phyloP scores from a whole-genome alignment of 768 basidiomycete genomes.

The Tulasnella sp. region DNA sequence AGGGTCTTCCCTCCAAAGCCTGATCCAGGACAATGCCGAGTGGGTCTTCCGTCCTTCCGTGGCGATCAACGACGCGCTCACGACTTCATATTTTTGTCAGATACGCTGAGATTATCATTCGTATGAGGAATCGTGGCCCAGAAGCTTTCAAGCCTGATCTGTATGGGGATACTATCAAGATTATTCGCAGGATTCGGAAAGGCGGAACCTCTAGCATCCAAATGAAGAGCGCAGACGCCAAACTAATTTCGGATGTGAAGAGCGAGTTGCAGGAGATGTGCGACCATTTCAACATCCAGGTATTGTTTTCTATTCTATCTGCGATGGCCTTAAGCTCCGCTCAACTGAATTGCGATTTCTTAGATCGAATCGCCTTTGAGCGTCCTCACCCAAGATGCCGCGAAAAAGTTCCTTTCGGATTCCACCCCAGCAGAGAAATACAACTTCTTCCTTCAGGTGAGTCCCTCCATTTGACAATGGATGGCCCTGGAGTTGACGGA shows the following conservation, averaged over 20 bases:
- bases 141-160: slow-evolving; percentile 79
- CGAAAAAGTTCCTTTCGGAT: slow-evolving; percentile 76
- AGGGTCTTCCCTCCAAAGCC: slow-evolving; percentile 72
- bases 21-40: slow-evolving; percentile 78
- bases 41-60: slow-evolving; percentile 34
- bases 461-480: slow-evolving; percentile 21
- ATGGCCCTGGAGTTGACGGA: neutral
- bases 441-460: slow-evolving; percentile 44
- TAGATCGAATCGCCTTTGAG: slow-evolving; percentile 90
- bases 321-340: neutral
- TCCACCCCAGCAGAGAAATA: slow-evolving; percentile 82
- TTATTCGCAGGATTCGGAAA: slow-evolving; percentile 72
- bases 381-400: slow-evolving; percentile 79
- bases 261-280: slow-evolving; percentile 83
- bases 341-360: neutral
- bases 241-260: slow-evolving; percentile 62
- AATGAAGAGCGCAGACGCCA: slow-evolving; percentile 62
- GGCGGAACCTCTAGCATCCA: slow-evolving; percentile 75
- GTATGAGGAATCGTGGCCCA: slow-evolving; percentile 81
- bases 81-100: neutral
- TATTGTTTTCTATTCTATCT: slow-evolving; percentile 17
- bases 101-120: slow-evolving; percentile 62
- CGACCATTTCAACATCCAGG: slow-evolving; percentile 91
- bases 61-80: neutral
- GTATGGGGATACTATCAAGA: slow-evolving; percentile 79